phyloP scores from a whole-genome alignment of 2,329 filamentous ascomycete genomes.

The Aspergillus aculeatinus region DNA sequence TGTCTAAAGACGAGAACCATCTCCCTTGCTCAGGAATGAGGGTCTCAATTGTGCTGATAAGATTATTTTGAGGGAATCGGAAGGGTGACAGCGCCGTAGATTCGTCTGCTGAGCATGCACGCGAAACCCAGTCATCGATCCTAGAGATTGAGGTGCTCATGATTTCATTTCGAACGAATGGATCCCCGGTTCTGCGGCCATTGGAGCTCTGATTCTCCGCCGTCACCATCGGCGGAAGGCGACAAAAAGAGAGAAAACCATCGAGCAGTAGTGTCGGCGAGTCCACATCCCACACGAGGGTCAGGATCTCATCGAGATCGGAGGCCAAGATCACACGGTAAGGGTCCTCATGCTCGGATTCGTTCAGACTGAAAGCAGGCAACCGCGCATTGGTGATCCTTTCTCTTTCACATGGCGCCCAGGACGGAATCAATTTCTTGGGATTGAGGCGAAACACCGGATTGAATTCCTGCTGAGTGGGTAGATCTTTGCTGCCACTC shows the following conservation, averaged over 20 bases:
- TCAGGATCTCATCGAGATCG: constrained; percentile 68
- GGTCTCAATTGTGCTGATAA: constrained; percentile 50
- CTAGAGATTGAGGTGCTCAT: constrained; percentile 29
- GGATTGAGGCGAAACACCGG: constrained; percentile 22
- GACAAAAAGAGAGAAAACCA: constrained; percentile 68
- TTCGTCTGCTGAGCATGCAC: constrained; percentile 7
- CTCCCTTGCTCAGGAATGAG: constrained; percentile 52
- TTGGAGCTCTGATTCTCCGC: constrained; percentile 24
- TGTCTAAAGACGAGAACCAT: constrained; percentile 48
- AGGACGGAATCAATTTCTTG: constrained; percentile 43
- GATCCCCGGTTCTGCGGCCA: constrained; percentile 50
- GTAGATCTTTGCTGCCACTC: constrained; percentile 18
- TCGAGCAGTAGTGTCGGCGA: constrained; percentile 58
- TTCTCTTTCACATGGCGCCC: constrained; percentile 55
- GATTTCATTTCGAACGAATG: constrained; percentile 51
- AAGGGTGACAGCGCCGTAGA: constrained; percentile 25
- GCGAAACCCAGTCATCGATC: constrained; percentile 29
- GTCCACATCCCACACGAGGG: constrained; percentile 24
- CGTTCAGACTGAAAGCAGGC: constrained; percentile 73
- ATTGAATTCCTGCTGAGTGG: constrained; percentile 38
- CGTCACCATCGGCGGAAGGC: constrained; percentile 56
- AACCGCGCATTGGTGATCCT: constrained; percentile 51
- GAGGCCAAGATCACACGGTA: constrained; percentile 77
- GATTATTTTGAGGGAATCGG: constrained; percentile 38
- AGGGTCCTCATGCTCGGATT: constrained; percentile 74